Evolutionary conservation across 805 yeast species (phyloP), one percentile per base, ranked within the genome.

Genomic region (Dipodascus geniculatus): DNA sequence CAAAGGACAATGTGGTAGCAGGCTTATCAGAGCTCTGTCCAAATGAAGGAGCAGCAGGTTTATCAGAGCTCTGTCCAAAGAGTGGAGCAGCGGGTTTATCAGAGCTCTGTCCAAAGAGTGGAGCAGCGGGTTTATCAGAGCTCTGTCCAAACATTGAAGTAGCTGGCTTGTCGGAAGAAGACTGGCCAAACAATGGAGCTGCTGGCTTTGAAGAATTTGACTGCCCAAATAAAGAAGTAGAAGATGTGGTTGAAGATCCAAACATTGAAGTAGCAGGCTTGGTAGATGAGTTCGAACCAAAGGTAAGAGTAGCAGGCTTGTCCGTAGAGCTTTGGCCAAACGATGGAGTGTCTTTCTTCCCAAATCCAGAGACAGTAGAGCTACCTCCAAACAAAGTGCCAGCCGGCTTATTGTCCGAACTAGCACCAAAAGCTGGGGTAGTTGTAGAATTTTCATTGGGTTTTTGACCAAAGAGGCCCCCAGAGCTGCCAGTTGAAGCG

Each of bases 401-500:
- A 23, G 54, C 31, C 24, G 57, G 48, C 8, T 56, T 22, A 20
- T 48, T 44, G n/a, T n/a, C n/a, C n/a, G n/a, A n/a, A n/a, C n/a
- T n/a, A 48, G 16, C 51, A 20, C 44, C 24, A 3, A 2, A 22
- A 8, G 16, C 24, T 2, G 8, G 19, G 50, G n/a, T n/a, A n/a
- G n/a, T n/a, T n/a, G n/a, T n/a, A n/a, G n/a, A n/a, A 19, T 52
- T 2, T 2, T 47, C 56, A 19, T 55, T 35, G 14, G 53, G 24
- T 1, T 33, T 16, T 8, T 31, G 52, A 22, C 61, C 63, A 48
- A 57, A 59, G 3, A 53, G 42, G 9, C 54, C 24, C 17, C 52
- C 19, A 50, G 57, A 56, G 20, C 58, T 24, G 14, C 93, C 83
- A 1, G 91, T 90, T 85, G 31, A 84, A 67, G 0, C 86, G 81